Conservation (phyloP, 2,329 filamentous ascomycete genomes). For the Pestalotiopsis sp. region DNA sequence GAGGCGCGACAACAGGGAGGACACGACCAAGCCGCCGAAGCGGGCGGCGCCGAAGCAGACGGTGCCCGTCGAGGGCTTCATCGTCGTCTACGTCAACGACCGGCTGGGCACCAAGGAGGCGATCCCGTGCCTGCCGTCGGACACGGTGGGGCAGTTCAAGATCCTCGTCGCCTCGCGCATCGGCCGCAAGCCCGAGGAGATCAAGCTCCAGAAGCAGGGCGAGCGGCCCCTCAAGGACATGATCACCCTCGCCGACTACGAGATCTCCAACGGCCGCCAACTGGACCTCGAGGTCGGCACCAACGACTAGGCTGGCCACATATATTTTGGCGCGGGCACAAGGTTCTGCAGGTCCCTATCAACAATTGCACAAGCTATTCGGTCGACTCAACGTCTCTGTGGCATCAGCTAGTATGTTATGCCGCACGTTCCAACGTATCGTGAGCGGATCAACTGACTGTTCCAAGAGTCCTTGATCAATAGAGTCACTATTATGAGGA, state of each 20-base stretch:
- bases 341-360: not conserved
- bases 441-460: not conserved
- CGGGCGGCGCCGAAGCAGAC: slow-evolving; percentile 23
- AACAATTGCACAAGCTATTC: not conserved
- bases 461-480: not conserved
- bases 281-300: slow-evolving; percentile 63
- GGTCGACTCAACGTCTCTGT: not conserved
- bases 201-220: slow-evolving; percentile 87
- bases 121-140: slow-evolving; percentile 83
- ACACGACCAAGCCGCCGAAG: slow-evolving; percentile 35
- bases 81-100: slow-evolving; percentile 92
- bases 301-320: slow-evolving; percentile 35
- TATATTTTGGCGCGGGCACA: too few relatives aligned
- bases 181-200: slow-evolving; percentile 86
- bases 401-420: not conserved
- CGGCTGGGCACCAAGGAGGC: slow-evolving; percentile 93
- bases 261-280: slow-evolving; percentile 86
- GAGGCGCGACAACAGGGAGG: slow-evolving; percentile 24
- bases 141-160: slow-evolving; percentile 85
- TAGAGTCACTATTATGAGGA: not conserved
- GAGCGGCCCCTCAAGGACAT: slow-evolving; percentile 93
- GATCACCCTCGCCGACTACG: slow-evolving; percentile 86
- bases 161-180: slow-evolving; percentile 88
- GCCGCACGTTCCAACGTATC: not conserved
- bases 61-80: slow-evolving; percentile 71